A percentile compares a stretch with the other conserved stretches of the same genome.
phyloP scores from a whole-genome alignment of 2,329 filamentous ascomycete species.

The Niveomyces coronatus region DNA sequence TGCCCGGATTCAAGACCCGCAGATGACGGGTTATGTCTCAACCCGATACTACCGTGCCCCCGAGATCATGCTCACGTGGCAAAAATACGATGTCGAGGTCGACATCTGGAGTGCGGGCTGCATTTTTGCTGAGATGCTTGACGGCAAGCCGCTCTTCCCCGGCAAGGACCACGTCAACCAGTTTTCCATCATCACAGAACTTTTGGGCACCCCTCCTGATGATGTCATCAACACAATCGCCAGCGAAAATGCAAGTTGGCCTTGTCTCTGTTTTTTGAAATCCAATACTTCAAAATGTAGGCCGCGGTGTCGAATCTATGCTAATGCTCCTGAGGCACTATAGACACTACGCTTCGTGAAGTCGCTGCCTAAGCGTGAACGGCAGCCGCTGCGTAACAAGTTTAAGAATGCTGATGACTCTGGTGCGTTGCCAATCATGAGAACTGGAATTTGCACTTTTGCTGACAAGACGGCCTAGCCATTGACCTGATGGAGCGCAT shows the following conservation, averaged over 20 bases:
- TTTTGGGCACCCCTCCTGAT: constrained; percentile 90
- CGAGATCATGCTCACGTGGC: constrained; percentile 99
- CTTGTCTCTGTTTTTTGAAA: too few species aligned
- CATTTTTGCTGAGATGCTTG: constrained; percentile 98
- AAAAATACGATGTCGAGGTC: constrained; percentile 98
- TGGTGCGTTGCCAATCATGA: constrained; percentile 42
- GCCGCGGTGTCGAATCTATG: constrained; percentile 13
- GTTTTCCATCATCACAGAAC: constrained; percentile 98
- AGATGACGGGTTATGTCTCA: constrained; percentile 99
- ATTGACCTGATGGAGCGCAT: constrained; percentile 91
- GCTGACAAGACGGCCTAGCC: constrained; percentile 43
- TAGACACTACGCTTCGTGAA: constrained; percentile 95
- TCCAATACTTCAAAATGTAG: too few species aligned
- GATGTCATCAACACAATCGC: constrained; percentile 98
- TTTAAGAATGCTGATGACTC: constrained; percentile 89
- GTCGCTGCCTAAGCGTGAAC: constrained; percentile 87
- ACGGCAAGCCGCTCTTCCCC: constrained; percentile 95
- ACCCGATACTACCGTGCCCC: constrained; percentile 97
- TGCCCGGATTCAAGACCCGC: constrained; percentile 93
- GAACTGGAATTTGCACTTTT: not conserved
- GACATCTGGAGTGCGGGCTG: constrained; percentile 99
- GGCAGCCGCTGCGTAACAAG: constrained; percentile 76
- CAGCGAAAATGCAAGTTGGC: constrained; percentile 74
- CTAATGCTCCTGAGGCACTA: not conserved
- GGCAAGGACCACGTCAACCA: constrained; percentile 99